These are phyloP conservation scores for Calophaca sinica DNA, from an alignment of 306 rosid species.

Conservation along the genomic window DNA sequence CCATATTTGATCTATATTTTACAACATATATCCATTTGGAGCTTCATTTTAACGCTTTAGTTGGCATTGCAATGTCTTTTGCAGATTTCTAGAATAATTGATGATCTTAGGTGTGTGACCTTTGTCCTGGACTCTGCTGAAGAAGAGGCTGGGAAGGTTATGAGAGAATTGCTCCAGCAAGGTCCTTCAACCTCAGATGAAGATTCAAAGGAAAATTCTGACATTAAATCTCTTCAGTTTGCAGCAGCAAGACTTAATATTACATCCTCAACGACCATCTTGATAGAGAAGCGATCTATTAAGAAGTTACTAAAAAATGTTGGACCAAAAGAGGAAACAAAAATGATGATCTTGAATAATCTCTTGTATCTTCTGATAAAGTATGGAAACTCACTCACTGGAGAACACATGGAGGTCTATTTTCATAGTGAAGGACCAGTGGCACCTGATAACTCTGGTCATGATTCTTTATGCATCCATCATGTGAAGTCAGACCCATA, in stretches of 20 bases:
- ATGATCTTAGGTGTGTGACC: slow-evolving; percentile 62
- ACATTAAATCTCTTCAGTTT: slow-evolving; percentile 64
- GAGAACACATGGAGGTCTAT: slow-evolving; percentile 54
- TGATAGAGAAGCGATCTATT: slow-evolving; percentile 74
- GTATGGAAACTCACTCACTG: slow-evolving; percentile 51
- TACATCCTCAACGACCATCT: slow-evolving; percentile 59
- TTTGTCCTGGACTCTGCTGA: slow-evolving; percentile 69
- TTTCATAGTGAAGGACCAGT: slow-evolving; percentile 43
- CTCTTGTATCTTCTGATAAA: slow-evolving; percentile 64
- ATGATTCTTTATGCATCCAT: slow-evolving; percentile 43
- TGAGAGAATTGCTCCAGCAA: slow-evolving; percentile 61
- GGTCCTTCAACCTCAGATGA: slow-evolving; percentile 51
- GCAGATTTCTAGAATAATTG: slow-evolving; percentile 77
- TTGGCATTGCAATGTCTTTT: slow-evolving; percentile 49
- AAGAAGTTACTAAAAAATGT: slow-evolving; percentile 58
- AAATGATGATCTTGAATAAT: slow-evolving; percentile 66
- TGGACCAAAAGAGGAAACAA: slow-evolving; percentile 52
- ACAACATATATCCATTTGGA: slow-evolving; percentile 21
- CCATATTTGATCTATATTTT: background rate
- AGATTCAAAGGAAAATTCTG: slow-evolving; percentile 59
- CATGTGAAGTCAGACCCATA: slow-evolving; percentile 44
- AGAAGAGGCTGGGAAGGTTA: slow-evolving; percentile 73
- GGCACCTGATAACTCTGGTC: slow-evolving; percentile 46
- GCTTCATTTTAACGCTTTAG: slow-evolving; percentile 38
- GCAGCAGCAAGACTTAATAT: slow-evolving; percentile 70